Percentiles rank a stretch among this genome's conserved stretches.
phyloP scores from a whole-genome alignment of 2,329 filamentous ascomycete genomes.

The Colletotrichum tabaci region DNA sequence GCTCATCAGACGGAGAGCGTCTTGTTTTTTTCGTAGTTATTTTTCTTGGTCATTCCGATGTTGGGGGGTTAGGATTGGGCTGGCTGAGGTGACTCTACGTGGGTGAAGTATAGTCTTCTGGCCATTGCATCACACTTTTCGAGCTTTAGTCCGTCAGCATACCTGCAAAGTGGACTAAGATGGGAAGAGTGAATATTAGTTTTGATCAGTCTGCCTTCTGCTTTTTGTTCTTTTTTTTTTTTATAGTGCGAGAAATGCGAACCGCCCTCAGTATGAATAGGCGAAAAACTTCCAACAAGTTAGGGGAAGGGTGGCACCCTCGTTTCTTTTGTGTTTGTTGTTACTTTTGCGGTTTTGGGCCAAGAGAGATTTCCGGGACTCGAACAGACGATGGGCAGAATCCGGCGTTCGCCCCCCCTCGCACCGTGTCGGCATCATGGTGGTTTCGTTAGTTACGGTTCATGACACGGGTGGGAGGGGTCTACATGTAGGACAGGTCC shows the following conservation, averaged over 20 bases:
- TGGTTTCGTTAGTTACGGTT: background rate
- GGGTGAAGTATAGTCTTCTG: background rate
- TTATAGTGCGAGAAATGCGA: slow-evolving; percentile 4
- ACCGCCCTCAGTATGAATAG: slow-evolving; percentile 11
- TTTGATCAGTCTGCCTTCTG: background rate
- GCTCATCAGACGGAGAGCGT: background rate
- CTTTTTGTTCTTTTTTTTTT: background rate
- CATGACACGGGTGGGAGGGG: background rate
- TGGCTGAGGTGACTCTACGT: background rate
- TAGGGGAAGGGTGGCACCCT: background rate
- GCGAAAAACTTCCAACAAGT: slow-evolving; percentile 2
- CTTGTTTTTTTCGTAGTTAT: background rate
- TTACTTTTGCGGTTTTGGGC: background rate
- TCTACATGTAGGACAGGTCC: background rate
- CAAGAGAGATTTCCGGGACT: background rate
- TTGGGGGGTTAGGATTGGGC: background rate
- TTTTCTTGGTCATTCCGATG: slow-evolving; percentile 2
- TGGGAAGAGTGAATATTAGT: background rate
- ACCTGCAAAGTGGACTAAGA: slow-evolving; percentile 8
- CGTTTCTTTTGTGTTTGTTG: background rate
- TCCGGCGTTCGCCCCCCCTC: background rate
- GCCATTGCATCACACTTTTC: background rate
- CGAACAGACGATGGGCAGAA: background rate
- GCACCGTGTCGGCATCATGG: background rate
- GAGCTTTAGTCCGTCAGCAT: background rate